Evolutionary conservation across 352 stramenopile genomes (phyloP).

Genomic region (Blastocystis sp.): DNA sequence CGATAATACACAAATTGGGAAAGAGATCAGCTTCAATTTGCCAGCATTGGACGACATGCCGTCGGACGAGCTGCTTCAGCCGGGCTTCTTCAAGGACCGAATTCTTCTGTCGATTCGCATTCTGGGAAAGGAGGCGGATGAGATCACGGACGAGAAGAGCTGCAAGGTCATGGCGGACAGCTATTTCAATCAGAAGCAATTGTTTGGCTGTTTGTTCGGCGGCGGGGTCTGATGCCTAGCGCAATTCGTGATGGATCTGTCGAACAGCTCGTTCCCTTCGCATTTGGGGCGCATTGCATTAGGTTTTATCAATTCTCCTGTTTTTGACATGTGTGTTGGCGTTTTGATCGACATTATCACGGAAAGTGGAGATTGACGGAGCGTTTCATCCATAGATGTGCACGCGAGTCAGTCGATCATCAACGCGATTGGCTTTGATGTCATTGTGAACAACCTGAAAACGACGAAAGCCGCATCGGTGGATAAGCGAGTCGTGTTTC

Average conservation of each 20-base stretch:
- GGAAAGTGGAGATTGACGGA: neutral
- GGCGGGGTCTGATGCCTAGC: neutral
- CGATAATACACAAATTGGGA: neutral
- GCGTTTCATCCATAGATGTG: slow-evolving; percentile 24
- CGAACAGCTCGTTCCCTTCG: neutral
- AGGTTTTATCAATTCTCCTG: neutral
- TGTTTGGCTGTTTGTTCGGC: neutral
- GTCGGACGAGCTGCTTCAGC: neutral
- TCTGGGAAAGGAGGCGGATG: neutral
- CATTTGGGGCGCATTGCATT: neutral
- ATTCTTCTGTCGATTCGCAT: neutral
- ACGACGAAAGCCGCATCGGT: slow-evolving; percentile 26
- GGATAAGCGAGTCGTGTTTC: slow-evolving; percentile 25
- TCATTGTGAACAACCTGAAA: slow-evolving; percentile 57
- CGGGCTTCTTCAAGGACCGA: neutral
- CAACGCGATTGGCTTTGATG: slow-evolving; percentile 1
- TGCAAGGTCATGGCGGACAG: neutral
- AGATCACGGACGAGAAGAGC: neutral
- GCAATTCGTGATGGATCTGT: neutral
- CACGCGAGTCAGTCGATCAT: slow-evolving; percentile 6
- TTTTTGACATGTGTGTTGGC: slow-evolving; percentile 27
- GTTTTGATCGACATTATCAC: slow-evolving; percentile 38
- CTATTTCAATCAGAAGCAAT: neutral
- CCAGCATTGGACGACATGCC: neutral
- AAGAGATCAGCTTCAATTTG: neutral